phyloP scores from a whole-genome alignment of 257 asterid species.

The Solanum rostratum region DNA sequence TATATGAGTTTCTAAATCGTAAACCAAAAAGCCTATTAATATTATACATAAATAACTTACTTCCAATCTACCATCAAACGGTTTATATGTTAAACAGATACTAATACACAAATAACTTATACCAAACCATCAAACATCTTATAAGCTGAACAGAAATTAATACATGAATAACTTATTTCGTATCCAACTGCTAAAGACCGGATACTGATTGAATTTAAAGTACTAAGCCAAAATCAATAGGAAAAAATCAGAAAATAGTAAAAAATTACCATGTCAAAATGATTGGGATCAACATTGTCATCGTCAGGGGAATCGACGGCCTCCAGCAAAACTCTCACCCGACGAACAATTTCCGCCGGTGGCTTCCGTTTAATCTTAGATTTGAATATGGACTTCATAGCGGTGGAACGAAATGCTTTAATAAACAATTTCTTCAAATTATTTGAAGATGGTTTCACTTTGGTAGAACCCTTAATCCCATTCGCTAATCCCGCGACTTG shows the following conservation, averaged over 20 bases:
- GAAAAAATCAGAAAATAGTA: too few relatives aligned
- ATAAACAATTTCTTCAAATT: constrained; percentile 41
- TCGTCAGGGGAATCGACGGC: constrained; percentile 22
- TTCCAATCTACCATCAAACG: background rate
- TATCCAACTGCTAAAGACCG: background rate
- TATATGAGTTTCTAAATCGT: background rate
- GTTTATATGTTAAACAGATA: too few relatives aligned
- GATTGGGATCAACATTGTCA: constrained; percentile 18
- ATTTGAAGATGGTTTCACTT: constrained; percentile 12
- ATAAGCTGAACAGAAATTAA: background rate
- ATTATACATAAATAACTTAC: too few relatives aligned
- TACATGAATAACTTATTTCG: background rate
- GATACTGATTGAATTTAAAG: too few relatives aligned
- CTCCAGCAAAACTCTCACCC: constrained; percentile 26
- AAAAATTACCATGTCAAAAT: constrained; percentile 4
- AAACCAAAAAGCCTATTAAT: background rate
- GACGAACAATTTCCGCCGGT: constrained; percentile 45
- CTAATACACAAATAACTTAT: too few relatives aligned
- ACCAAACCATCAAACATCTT: too few relatives aligned
- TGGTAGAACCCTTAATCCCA: background rate
- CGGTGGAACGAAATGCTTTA: constrained; percentile 23
- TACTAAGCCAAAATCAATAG: too few relatives aligned
- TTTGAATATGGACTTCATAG: constrained; percentile 49
- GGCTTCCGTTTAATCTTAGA: constrained; percentile 34
- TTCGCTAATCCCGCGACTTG: background rate